These are phyloP conservation scores for Ilyonectria sp. DNA, from an alignment of 2,329 filamentous ascomycete species.

Conservation along the genomic window DNA sequence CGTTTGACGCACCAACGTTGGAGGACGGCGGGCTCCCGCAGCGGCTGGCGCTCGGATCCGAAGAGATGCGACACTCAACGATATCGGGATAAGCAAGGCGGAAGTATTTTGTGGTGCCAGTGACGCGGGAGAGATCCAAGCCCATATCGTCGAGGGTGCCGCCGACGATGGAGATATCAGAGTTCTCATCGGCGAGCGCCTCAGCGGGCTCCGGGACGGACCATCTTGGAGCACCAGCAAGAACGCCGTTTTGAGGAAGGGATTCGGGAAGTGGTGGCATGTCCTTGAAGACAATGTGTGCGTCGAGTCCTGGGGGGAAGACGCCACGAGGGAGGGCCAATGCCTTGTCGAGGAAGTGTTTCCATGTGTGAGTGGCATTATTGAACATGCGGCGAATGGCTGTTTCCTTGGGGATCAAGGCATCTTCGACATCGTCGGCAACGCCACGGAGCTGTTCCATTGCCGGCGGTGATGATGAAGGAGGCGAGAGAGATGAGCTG, in stretches of 20 bases:
- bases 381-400: conserved; percentile 44
- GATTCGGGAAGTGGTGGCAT: conserved; percentile 45
- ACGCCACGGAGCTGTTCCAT: conserved; percentile 34
- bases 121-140: conserved; percentile 42
- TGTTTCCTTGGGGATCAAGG: conserved; percentile 39
- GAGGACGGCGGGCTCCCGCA: conserved; percentile 38
- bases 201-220: conserved; percentile 43
- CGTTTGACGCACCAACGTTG: conserved; percentile 36
- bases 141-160: conserved; percentile 32
- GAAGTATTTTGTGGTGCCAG: conserved; percentile 47
- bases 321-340: conserved; percentile 37
- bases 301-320: conserved; percentile 42
- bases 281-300: conserved; percentile 45
- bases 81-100: conserved; percentile 44
- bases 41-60: conserved; percentile 35
- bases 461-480: conserved; percentile 20
- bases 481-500: conserved; percentile 25
- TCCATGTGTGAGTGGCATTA: conserved; percentile 42
- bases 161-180: conserved; percentile 41
- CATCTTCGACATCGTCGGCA: conserved; percentile 39
- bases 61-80: conserved; percentile 41
- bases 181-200: conserved; percentile 21
- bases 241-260: conserved; percentile 41
- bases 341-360: conserved; percentile 38
- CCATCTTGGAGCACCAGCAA: conserved; percentile 46